Evolutionary conservation across 306 rosid genomes (phyloP).

Genomic region (Leucaena leucocephala): DNA sequence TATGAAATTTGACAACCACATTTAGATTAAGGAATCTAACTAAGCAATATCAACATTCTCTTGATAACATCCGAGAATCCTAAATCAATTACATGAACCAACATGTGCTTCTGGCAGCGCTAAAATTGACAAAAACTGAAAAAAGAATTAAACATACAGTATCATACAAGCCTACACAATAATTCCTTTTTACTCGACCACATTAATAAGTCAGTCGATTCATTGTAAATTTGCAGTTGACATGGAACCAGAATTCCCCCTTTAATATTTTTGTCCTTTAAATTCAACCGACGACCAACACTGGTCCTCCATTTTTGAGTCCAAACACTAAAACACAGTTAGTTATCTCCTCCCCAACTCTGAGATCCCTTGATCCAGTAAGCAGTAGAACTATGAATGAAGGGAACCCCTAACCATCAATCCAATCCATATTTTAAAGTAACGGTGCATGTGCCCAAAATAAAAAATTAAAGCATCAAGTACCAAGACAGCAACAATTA

Average conservation of each 20-base stretch:
- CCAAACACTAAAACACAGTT: not conserved
- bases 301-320: not conserved
- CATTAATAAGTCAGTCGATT: constrained; percentile 3
- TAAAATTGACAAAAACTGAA: constrained; percentile 1
- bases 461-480: not conserved
- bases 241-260: constrained; percentile 14
- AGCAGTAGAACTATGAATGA: not conserved
- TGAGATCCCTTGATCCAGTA: constrained; percentile 23
- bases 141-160: constrained; percentile 9
- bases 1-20: not conserved
- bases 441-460: not conserved
- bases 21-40: not conserved
- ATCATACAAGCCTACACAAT: not conserved
- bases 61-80: constrained; percentile 23
- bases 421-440: not conserved
- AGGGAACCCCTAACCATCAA: constrained; percentile 6
- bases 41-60: not conserved
- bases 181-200: constrained; percentile 3
- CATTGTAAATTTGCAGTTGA: not conserved
- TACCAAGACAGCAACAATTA: constrained; percentile 24
- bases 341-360: not conserved
- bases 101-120: constrained; percentile 9
- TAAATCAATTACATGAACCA: constrained; percentile 20
- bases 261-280: constrained; percentile 12
- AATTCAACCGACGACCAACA: not conserved